Evolutionary conservation across 1,284 basidiomycete species (phyloP).

Genomic region (Lentinus polychrous): DNA sequence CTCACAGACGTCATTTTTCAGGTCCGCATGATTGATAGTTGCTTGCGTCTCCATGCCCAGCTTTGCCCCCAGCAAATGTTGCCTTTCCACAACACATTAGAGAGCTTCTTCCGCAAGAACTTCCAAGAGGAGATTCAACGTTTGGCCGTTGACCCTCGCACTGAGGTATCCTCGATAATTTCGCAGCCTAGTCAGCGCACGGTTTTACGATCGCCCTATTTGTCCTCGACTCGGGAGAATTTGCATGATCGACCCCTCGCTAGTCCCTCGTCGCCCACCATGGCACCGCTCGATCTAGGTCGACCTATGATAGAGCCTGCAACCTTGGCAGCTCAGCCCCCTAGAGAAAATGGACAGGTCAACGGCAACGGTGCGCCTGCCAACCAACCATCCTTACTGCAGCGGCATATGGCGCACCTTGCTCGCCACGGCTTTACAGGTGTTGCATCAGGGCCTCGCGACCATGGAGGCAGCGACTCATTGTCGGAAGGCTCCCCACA

Average conservation of each 20-base stretch:
- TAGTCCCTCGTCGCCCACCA: slow-evolving; percentile 4
- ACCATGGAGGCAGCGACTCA: slow-evolving; percentile 48
- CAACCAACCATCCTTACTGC: slow-evolving; percentile 63
- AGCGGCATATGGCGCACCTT: slow-evolving; percentile 70
- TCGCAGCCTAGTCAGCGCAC: slow-evolving; percentile 10
- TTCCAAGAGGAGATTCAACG: slow-evolving; percentile 84
- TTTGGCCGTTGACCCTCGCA: slow-evolving; percentile 30
- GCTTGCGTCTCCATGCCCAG: slow-evolving; percentile 76
- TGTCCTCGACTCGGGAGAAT: slow-evolving; percentile 4
- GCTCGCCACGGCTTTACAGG: slow-evolving; percentile 75
- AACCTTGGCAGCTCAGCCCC: slow-evolving; percentile 37
- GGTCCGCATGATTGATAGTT: slow-evolving; percentile 78
- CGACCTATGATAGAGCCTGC: slow-evolving; percentile 31
- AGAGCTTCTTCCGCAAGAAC: slow-evolving; percentile 85
- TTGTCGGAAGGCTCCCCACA: slow-evolving; percentile 59
- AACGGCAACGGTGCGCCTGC: slow-evolving; percentile 23
- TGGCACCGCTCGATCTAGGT: slow-evolving; percentile 19
- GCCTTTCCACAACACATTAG: slow-evolving; percentile 86
- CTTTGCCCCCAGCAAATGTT: slow-evolving; percentile 84
- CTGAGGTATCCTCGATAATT: slow-evolving; percentile 8
- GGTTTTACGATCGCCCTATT: background rate
- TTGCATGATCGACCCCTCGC: slow-evolving; percentile 3
- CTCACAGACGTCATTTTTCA: slow-evolving; percentile 22
- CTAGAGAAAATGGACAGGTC: slow-evolving; percentile 10
- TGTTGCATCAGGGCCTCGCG: slow-evolving; percentile 65